These are phyloP conservation scores for Geotrichum reessii DNA, from an alignment of 1,139 yeast genomes.

Conservation along the genomic window DNA sequence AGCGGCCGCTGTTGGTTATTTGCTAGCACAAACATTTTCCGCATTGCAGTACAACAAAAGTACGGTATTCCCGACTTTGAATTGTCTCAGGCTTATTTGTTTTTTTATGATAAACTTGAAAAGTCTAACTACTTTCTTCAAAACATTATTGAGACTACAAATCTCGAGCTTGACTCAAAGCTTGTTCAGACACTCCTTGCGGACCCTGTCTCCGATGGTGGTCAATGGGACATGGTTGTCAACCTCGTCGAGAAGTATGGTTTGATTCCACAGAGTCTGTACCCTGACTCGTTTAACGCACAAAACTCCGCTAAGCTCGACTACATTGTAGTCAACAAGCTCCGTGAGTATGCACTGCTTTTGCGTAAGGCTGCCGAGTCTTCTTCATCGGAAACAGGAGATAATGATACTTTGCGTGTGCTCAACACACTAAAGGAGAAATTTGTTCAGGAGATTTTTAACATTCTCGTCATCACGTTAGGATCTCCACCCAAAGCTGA, in stretches of 20 bases:
- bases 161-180: conserved; percentile 52
- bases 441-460: conserved; percentile 50
- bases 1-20: conserved; percentile 68
- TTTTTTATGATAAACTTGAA: conserved; percentile 53
- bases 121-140: conserved; percentile 58
- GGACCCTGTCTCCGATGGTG: conserved; percentile 60
- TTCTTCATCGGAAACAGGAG: conserved; percentile 26
- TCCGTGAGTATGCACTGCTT: conserved; percentile 55
- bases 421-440: conserved; percentile 41
- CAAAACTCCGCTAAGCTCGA: conserved; percentile 46
- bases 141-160: conserved; percentile 50
- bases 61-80: conserved; percentile 52
- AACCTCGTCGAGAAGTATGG: conserved; percentile 59
- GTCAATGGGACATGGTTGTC: conserved; percentile 69
- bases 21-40: conserved; percentile 58
- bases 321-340: conserved; percentile 50
- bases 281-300: conserved; percentile 59
- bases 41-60: conserved; percentile 50
- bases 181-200: conserved; percentile 45
- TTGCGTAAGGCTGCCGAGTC: conserved; percentile 39
- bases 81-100: conserved; percentile 52
- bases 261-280: conserved; percentile 53
- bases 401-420: conserved; percentile 29
- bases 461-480: conserved; percentile 49
- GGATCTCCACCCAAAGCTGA: conserved; percentile 60